Conservation (phyloP, 1,139 yeast genomes). For the Taiozyma sp. region DNA sequence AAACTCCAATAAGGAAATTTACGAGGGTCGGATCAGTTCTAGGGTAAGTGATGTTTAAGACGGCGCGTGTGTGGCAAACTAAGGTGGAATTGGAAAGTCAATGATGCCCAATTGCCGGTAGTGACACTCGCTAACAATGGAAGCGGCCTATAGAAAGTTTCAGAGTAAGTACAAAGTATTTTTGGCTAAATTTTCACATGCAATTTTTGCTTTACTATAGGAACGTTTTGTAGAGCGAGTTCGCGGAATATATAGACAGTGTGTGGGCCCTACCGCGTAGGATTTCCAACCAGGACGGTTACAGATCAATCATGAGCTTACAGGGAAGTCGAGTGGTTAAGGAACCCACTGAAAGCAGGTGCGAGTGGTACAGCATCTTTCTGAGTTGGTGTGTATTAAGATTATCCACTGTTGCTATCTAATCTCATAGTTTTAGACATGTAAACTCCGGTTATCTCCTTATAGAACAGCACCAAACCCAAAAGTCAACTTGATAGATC, state of each 20-base stretch:
- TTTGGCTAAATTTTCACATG: neutral
- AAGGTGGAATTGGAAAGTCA: neutral
- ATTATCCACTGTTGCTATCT: neutral
- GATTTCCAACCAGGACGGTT: neutral
- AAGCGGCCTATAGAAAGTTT: neutral
- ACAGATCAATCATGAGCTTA: neutral
- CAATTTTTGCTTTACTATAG: neutral
- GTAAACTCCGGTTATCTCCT: neutral
- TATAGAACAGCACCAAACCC: conserved; percentile 84
- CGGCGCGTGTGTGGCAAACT: neutral
- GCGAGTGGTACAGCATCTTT: neutral
- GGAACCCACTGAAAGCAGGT: neutral
- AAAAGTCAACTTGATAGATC: conserved; percentile 83
- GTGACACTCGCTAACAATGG: neutral
- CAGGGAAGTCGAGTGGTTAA: neutral
- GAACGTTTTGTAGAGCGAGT: neutral
- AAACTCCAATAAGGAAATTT: neutral
- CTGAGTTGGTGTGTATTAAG: neutral
- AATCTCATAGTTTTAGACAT: neutral
- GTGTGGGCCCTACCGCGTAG: neutral
- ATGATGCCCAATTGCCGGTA: neutral
- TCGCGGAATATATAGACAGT: neutral
- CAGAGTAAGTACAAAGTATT: neutral
- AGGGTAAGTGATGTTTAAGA: neutral
- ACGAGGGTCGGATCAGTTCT: neutral